Base-by-base conservation (phyloP, 2,329 filamentous ascomycete species). In the Ophiobolus disseminans region DNA sequence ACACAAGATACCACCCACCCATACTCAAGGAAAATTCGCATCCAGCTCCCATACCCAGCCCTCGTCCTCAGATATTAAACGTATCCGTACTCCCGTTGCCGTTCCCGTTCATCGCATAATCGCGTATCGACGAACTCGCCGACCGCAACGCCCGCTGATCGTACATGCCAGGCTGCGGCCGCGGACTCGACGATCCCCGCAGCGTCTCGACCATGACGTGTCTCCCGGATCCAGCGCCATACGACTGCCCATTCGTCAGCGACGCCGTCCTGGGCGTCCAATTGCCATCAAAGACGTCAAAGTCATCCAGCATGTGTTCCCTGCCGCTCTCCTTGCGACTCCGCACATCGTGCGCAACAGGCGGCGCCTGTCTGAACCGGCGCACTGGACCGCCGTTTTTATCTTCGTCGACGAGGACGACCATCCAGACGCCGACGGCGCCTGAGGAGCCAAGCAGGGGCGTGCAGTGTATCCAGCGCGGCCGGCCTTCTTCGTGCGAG, bases 391-490 rank as follows among this genome's bases (percentile, higher is more conserved):
- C 44, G 1, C 41, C 11, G 11, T 56, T 42, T 16, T 69, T 69
- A n/a, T 72, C 68, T 43, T 71, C 85, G 53, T 90, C 86, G 3
- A 90, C 83, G 11, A 91, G 78, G 0, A 91, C 80, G 5, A 91
- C 79, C 86, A 91, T 89, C 88, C 88, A 91, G 0, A 90, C 87
- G 13, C 89, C 89, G 0, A 91, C 83, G 3, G 82, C 76, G 1
- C 86, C 85, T 54, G 86, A 86, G 32, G 80, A 79, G 2, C 87
- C 87, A 3, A 89, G 72, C 3, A 91, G 74, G 2, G 89, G 88
- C 17, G 88, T 91, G 64, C 87, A 89, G 68, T 91, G 88, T 31
- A 91, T 87, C 88, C 88, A 91, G 34, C 87, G 80, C 39, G 82
- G 80, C 14, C 86, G 80, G 0, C 87, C 88, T 41, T 83, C 77